A percentile compares a stretch with the other conserved stretches of the same genome.
These are phyloP conservation scores for Colletotrichum higginsianum DNA, from an alignment of 2,329 filamentous ascomycete genomes.

Conservation along the genomic window DNA sequence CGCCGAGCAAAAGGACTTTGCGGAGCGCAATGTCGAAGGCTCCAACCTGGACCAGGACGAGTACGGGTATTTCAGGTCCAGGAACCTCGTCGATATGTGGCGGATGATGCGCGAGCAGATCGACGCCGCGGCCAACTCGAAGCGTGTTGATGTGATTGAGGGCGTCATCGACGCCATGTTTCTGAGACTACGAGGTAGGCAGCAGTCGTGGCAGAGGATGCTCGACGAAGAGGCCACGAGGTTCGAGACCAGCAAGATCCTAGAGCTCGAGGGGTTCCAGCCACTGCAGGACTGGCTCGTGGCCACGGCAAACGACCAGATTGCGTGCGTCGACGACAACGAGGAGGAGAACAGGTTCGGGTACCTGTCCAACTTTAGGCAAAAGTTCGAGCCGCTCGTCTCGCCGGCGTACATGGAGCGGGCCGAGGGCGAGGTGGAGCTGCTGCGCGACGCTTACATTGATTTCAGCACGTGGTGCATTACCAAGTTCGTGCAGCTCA, in stretches of 20 bases:
- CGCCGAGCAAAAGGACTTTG: constrained; percentile 86
- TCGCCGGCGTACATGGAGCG: constrained; percentile 85
- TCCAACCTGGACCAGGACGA: constrained; percentile 87
- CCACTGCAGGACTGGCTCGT: constrained; percentile 95
- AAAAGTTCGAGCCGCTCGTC: constrained; percentile 86
- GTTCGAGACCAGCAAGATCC: constrained; percentile 72
- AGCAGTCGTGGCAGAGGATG: constrained; percentile 89
- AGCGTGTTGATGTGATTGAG: constrained; percentile 91
- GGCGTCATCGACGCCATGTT: constrained; percentile 98
- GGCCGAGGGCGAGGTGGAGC: constrained; percentile 79
- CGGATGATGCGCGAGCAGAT: constrained; percentile 97
- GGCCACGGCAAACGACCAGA: constrained; percentile 97
- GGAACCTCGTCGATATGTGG: constrained; percentile 95
- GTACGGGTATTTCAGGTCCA: constrained; percentile 92
- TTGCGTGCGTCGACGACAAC: constrained; percentile 96
- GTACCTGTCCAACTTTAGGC: constrained; percentile 89
- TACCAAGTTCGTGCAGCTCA: constrained; percentile 85
- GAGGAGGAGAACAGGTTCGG: constrained; percentile 81
- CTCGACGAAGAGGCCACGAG: constrained; percentile 87
- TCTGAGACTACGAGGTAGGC: constrained; percentile 84
- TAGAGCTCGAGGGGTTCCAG: constrained; percentile 78
- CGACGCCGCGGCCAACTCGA: constrained; percentile 85
- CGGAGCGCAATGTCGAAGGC: constrained; percentile 80
- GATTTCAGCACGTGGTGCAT: constrained; percentile 96
- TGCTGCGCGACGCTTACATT: constrained; percentile 91